Evolutionary conservation across 805 yeast species (phyloP).

Genomic region (Lachancea quebecensis): DNA sequence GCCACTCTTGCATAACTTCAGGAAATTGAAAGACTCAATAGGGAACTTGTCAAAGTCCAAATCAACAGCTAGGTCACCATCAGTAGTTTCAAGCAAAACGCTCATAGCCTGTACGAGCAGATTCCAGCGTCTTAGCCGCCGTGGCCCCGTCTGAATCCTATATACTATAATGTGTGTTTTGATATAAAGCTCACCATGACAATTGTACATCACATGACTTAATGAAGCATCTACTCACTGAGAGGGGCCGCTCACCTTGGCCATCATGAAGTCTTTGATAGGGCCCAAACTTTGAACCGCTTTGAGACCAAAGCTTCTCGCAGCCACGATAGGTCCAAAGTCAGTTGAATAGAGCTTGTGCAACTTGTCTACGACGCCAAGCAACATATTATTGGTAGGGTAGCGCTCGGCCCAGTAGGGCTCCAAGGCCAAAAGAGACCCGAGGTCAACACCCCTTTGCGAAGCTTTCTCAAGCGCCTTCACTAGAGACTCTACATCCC

Average conservation of each 20-base stretch:
- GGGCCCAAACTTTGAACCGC: slow-evolving; percentile 55
- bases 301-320: slow-evolving; percentile 72
- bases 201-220: neutral
- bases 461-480: slow-evolving; percentile 63
- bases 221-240: neutral
- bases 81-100: slow-evolving; percentile 36
- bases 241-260: slow-evolving; percentile 39
- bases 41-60: slow-evolving; percentile 34
- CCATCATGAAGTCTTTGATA: slow-evolving; percentile 64
- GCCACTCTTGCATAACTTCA: slow-evolving; percentile 46
- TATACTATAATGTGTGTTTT: neutral
- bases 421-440: slow-evolving; percentile 71
- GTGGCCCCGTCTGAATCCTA: neutral
- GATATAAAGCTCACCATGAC: neutral
- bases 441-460: slow-evolving; percentile 80
- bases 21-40: slow-evolving; percentile 38
- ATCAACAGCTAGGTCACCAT: slow-evolving; percentile 47
- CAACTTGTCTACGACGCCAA: slow-evolving; percentile 87
- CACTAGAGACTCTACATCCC: slow-evolving; percentile 72
- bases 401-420: slow-evolving; percentile 81
- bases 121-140: neutral
- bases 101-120: slow-evolving; percentile 27
- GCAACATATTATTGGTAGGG: slow-evolving; percentile 67
- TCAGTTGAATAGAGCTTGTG: slow-evolving; percentile 81
- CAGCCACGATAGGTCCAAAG: slow-evolving; percentile 62